A percentile compares a stretch with the other conserved stretches of the same genome.
phyloP scores from a whole-genome alignment of 176 grass and related monocot species.

The Tuctoria greenei region DNA sequence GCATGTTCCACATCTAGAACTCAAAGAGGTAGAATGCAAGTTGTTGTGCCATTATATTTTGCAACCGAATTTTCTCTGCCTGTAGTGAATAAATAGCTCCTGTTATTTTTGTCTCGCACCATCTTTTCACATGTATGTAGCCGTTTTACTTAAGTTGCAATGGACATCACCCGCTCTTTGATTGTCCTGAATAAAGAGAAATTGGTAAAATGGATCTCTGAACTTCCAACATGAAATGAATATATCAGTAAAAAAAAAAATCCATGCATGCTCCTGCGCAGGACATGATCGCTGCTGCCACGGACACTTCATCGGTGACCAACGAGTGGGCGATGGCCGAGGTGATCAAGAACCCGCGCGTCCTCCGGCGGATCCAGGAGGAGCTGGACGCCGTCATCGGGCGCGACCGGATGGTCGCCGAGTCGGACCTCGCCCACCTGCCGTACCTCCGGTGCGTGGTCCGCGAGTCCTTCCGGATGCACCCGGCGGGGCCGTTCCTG shows the following conservation, averaged over 20 bases:
- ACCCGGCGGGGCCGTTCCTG: slow-evolving; percentile 72
- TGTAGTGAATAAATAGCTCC: not conserved
- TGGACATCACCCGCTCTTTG: not conserved
- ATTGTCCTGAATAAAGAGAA: no score
- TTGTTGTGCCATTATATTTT: slow-evolving; percentile 7
- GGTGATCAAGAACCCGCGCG: slow-evolving; percentile 76
- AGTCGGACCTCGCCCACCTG: slow-evolving; percentile 61
- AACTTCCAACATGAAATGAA: not conserved
- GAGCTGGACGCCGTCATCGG: slow-evolving; percentile 72
- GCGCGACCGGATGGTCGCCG: slow-evolving; percentile 52
- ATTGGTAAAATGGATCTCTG: not conserved
- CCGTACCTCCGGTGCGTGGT: slow-evolving; percentile 80
- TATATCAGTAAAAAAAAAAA: not conserved
- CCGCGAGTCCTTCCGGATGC: slow-evolving; percentile 85
- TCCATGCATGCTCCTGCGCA: slow-evolving; percentile 17
- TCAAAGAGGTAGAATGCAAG: not conserved
- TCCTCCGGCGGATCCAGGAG: slow-evolving; percentile 62
- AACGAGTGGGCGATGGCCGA: slow-evolving; percentile 96
- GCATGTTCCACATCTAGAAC: not conserved
- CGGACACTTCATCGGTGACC: slow-evolving; percentile 70
- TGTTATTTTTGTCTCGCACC: slow-evolving; percentile 18
- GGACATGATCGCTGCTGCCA: slow-evolving; percentile 89
- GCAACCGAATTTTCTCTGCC: not conserved
- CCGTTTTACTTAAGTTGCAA: not conserved
- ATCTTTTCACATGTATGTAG: not conserved